Evolutionary conservation across 805 yeast species (phyloP).

Genomic region (Wickerhamomyces bisporus): DNA sequence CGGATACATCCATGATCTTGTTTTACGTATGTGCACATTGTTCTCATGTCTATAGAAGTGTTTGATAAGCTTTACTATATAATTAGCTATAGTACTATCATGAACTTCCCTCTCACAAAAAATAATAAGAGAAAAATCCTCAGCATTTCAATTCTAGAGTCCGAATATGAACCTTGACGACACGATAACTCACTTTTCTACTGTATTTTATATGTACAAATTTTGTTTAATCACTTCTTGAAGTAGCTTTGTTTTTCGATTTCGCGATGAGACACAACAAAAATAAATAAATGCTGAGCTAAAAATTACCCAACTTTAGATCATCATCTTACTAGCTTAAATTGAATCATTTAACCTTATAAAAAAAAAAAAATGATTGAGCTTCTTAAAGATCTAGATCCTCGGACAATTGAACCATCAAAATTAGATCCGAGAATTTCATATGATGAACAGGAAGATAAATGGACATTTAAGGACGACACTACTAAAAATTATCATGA

Average conservation of each 20-base stretch:
- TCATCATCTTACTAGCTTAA: no score
- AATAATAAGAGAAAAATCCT: no score
- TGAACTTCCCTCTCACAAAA: no score
- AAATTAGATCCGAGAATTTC: conserved; percentile 23
- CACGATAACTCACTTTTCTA: not conserved
- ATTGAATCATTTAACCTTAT: no score
- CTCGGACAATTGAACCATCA: conserved; percentile 7
- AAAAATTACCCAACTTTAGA: no score
- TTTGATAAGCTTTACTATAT: not conserved
- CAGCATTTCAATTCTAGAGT: not conserved
- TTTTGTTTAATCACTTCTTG: no score
- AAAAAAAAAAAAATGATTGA: not conserved
- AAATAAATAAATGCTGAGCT: no score
- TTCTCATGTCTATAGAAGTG: conserved; percentile 53
- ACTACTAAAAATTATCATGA: conserved; percentile 26
- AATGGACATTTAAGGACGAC: conserved; percentile 33
- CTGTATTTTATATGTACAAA: no score
- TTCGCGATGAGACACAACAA: not conserved
- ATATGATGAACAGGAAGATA: conserved; percentile 26
- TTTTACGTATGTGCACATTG: conserved; percentile 90
- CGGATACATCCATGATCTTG: conserved; percentile 91
- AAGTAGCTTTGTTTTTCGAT: no score
- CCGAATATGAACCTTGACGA: no score
- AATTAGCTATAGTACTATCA: no score
- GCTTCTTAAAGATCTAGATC: conserved; percentile 7